Evolutionary conservation across 345 rosid genomes (phyloP), one percentile per base, ranked within the genome.

Genomic region (Kernera saxatilis): DNA sequence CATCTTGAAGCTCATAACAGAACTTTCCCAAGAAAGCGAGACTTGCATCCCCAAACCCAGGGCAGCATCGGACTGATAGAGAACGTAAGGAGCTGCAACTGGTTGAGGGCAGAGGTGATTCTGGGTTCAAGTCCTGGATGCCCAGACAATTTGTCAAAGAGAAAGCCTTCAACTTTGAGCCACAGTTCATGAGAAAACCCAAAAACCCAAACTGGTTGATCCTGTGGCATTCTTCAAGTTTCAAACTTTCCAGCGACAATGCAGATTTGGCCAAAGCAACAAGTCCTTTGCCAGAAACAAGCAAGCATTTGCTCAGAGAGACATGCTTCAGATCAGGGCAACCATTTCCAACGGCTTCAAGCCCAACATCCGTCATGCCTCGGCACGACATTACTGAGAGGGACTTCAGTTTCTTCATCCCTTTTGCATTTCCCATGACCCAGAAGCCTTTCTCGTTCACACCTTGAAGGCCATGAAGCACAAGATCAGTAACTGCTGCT

Each of bases 151-250:
- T 91, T 36, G 75, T 77, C 61, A 91, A 27, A 71, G 96, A 69
- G 41, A 87, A 40, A 70, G 95, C 75, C 83, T 83, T 91, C 80
- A 91, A 56, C 56, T 79, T 85, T 36, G 74, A 78, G 19, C 86
- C 82, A 70, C 85, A 83, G 80, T 79, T 89, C 23, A 84, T 41
- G 22, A 94, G 90, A 59, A 86, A 78, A 68, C 89, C 88, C 27
- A 94, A 83, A 58, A 88, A 59, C 57, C 97, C 99, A 72, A 79
- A 76, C 48, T 88, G 96, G 87, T 93, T 82, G 75, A 94, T 83
- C 87, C 85, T 84, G 86, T 94, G 93, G 88, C 99, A 94, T 82
- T 91, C 97, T 70, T 91, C 96, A 71, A 94, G 81, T 49, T 83
- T 85, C 79, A 94, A 77, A 83, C 85, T 84, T 80, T 94, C 97